These are phyloP conservation scores for Sugiyamaella valdiviana DNA, from an alignment of 805 yeast species.

Conservation along the genomic window DNA sequence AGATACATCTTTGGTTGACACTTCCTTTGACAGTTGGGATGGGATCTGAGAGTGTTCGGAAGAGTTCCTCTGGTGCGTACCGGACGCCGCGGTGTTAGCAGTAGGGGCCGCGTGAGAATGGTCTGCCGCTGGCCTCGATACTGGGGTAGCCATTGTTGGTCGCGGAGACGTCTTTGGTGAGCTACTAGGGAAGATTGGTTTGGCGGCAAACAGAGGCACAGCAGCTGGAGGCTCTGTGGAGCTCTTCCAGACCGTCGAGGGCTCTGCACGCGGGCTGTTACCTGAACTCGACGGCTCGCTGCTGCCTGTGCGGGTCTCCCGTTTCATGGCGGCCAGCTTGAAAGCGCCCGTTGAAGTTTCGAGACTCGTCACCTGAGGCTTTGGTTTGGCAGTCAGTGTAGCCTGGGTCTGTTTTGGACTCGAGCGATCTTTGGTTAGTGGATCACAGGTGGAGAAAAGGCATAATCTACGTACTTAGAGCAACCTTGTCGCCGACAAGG, in stretches of 20 bases:
- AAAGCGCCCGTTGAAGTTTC: constrained; percentile 26
- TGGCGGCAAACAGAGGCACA: constrained; percentile 1
- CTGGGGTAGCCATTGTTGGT: neutral
- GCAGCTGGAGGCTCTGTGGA: constrained; percentile 7
- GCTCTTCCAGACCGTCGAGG: constrained; percentile 20
- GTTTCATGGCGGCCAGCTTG: constrained; percentile 23
- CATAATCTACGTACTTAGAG: constrained; percentile 12
- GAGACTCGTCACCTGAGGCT: constrained; percentile 13
- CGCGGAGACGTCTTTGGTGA: neutral
- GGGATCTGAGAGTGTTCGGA: too few species aligned
- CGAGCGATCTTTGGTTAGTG: neutral
- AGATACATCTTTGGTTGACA: constrained; percentile 9
- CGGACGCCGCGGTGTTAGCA: neutral
- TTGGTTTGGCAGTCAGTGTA: constrained; percentile 5
- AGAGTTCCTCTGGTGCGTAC: too few species aligned
- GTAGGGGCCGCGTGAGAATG: neutral
- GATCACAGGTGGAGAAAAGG: too few species aligned
- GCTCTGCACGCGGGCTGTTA: constrained; percentile 17
- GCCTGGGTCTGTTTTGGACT: constrained; percentile 13
- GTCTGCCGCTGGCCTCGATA: neutral
- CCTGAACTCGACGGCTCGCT: constrained; percentile 17
- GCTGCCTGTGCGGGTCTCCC: constrained; percentile 9
- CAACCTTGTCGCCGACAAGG: constrained; percentile 10
- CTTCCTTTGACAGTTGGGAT: too few species aligned
- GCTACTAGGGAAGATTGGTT: neutral